A percentile compares a stretch with the other conserved stretches of the same genome.
These are phyloP conservation scores for Leccinum solheimii DNA, from an alignment of 1,284 basidiomycete species.

Conservation along the genomic window DNA sequence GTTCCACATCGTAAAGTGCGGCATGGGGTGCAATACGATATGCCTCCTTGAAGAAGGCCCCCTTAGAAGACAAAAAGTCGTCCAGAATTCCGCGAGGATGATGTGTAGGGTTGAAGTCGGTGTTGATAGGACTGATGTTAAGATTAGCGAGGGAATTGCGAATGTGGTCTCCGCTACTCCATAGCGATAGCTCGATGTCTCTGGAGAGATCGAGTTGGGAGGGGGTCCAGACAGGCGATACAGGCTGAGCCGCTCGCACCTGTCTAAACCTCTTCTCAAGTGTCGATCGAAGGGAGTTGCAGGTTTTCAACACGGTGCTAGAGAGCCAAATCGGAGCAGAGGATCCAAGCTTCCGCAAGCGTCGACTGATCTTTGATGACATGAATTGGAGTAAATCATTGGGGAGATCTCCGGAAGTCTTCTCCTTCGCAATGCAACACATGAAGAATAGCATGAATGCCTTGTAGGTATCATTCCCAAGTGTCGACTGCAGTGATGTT, in stretches of 20 bases:
- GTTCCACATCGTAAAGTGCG: not conserved
- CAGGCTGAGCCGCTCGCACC: constrained; percentile 16
- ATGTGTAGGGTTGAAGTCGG: constrained; percentile 15
- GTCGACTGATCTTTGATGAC: constrained; percentile 36
- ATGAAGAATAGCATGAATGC: constrained; percentile 18
- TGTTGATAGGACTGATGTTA: not conserved
- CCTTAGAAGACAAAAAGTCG: constrained; percentile 4
- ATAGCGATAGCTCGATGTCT: constrained; percentile 35
- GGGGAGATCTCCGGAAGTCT: constrained; percentile 21
- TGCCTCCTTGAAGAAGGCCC: constrained; percentile 3
- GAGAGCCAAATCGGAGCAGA: constrained; percentile 24
- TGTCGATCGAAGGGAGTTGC: constrained; percentile 14
- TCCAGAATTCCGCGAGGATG: not conserved
- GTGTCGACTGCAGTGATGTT: not conserved
- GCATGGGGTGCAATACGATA: constrained; percentile 10
- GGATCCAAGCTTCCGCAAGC: constrained; percentile 40
- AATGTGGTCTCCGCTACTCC: constrained; percentile 29
- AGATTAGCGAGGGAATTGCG: constrained; percentile 11
- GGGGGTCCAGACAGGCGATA: constrained; percentile 26
- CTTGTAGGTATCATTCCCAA: not conserved
- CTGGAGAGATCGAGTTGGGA: not conserved
- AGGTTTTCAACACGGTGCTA: constrained; percentile 7
- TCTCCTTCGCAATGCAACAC: constrained; percentile 32
- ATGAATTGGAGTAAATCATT: constrained; percentile 36
- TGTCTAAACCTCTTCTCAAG: constrained; percentile 20